phyloP scores from a whole-genome alignment of 1,284 basidiomycete genomes.

The Trametes hirsuta region DNA sequence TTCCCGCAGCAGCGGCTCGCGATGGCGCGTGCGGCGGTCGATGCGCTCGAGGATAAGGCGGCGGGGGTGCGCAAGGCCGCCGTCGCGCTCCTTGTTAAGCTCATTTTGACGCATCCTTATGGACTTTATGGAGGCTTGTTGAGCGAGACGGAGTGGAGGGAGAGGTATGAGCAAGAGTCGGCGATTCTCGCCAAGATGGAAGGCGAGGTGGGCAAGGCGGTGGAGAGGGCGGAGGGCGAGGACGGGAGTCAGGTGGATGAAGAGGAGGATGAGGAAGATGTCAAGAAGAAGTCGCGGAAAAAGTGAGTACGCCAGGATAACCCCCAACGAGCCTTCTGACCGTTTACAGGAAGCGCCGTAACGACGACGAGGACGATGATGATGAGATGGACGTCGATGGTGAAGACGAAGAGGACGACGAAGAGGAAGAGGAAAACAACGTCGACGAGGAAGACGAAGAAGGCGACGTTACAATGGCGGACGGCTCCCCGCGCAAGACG shows the following conservation, averaged over 20 bases:
- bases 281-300: constrained; percentile 36
- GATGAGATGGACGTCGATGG: constrained; percentile 60
- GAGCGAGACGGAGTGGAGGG: constrained; percentile 75
- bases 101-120: constrained; percentile 92
- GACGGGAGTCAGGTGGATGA: constrained; percentile 36
- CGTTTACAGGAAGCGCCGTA: background rate
- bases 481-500: constrained; percentile 36
- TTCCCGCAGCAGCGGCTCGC: constrained; percentile 87
- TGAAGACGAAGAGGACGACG: constrained; percentile 34
- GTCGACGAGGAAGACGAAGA: constrained; percentile 28
- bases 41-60: constrained; percentile 89
- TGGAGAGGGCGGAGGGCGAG: constrained; percentile 51
- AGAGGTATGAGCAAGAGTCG: constrained; percentile 68
- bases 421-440: constrained; percentile 40
- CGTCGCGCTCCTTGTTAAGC: constrained; percentile 75
- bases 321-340: background rate
- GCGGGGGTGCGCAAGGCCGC: constrained; percentile 87
- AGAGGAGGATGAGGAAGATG: constrained; percentile 37
- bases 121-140: constrained; percentile 88
- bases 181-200: constrained; percentile 66
- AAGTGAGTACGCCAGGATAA: constrained; percentile 27
- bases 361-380: constrained; percentile 61
- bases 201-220: constrained; percentile 56
- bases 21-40: constrained; percentile 78
- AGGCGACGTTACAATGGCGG: background rate